Evolutionary conservation across 345 rosid genomes (phyloP).

Genomic region (Arabis alpina): DNA sequence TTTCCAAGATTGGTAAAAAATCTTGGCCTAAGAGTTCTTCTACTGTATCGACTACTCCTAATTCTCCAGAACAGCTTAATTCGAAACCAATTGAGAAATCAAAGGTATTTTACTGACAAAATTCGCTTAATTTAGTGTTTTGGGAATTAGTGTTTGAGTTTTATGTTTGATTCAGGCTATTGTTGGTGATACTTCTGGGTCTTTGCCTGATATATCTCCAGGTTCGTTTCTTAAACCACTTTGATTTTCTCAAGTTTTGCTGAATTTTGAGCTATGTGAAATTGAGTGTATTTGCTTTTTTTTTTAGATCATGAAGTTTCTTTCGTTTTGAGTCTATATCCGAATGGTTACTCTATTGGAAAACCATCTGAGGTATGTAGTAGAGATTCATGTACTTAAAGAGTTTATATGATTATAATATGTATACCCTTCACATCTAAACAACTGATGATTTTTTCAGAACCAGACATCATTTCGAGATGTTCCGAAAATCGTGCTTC

Average conservation of each 20-base stretch:
- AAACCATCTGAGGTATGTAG: conserved; percentile 77
- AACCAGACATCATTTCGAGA: conserved; percentile 61
- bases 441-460: conserved; percentile 40
- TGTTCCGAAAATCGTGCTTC: conserved; percentile 66
- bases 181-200: conserved; percentile 41
- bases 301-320: conserved; percentile 77
- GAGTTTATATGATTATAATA: conserved; percentile 6
- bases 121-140: background rate
- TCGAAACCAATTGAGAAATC: conserved; percentile 37
- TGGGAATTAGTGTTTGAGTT: background rate
- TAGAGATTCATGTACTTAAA: conserved; percentile 3
- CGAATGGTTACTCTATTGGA: conserved; percentile 76
- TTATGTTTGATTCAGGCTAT: conserved; percentile 49
- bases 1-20: conserved; percentile 66
- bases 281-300: conserved; percentile 31
- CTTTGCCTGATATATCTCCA: conserved; percentile 47
- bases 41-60: conserved; percentile 48
- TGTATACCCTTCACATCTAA: background rate
- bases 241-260: conserved; percentile 16
- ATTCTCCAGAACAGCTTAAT: conserved; percentile 46
- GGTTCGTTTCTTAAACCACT: conserved; percentile 41
- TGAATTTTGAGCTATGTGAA: conserved; percentile 10
- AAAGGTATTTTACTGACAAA: conserved; percentile 47
- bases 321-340: conserved; percentile 68
- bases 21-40: conserved; percentile 56